Evolutionary conservation across 2,329 filamentous ascomycete species (phyloP).

Genomic region (Pestalotiopsis fici): DNA sequence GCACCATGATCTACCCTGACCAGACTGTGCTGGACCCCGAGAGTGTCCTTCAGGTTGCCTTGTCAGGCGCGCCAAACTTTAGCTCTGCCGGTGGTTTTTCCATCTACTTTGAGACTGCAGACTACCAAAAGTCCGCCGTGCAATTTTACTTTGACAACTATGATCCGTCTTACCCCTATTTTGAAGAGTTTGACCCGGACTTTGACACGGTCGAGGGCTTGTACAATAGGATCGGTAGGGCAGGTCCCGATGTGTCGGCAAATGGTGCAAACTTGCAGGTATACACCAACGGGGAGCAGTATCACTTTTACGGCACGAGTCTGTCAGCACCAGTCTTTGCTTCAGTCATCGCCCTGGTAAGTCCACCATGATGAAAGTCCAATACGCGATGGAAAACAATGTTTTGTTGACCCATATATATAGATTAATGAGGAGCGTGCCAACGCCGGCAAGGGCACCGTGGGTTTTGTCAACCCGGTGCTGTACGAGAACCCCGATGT

Average conservation of each 20-base stretch:
- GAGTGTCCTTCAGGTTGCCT: constrained; percentile 19
- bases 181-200: neutral
- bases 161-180: constrained; percentile 4
- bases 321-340: constrained; percentile 56
- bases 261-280: constrained; percentile 4
- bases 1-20: constrained; percentile 19
- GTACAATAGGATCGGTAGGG: constrained; percentile 7
- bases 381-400: neutral
- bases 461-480: constrained; percentile 38
- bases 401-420: neutral
- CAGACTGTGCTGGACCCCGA: constrained; percentile 11
- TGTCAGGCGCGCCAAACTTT: constrained; percentile 16
- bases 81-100: constrained; percentile 43
- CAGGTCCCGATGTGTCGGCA: constrained; percentile 7
- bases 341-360: constrained; percentile 54
- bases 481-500: constrained; percentile 23
- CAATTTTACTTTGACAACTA: constrained; percentile 34
- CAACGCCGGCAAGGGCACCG: constrained; percentile 30
- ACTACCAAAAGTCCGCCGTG: constrained; percentile 40
- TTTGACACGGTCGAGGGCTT: constrained; percentile 4
- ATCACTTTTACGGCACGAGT: constrained; percentile 22
- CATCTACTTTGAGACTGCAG: constrained; percentile 40
- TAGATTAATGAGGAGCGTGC: constrained; percentile 36
- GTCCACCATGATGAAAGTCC: neutral
- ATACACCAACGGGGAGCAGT: neutral